A percentile compares a stretch with the other conserved stretches of the same genome.
phyloP scores from a whole-genome alignment of 2,329 filamentous ascomycete species.

The Knoxdaviesia proteae region DNA sequence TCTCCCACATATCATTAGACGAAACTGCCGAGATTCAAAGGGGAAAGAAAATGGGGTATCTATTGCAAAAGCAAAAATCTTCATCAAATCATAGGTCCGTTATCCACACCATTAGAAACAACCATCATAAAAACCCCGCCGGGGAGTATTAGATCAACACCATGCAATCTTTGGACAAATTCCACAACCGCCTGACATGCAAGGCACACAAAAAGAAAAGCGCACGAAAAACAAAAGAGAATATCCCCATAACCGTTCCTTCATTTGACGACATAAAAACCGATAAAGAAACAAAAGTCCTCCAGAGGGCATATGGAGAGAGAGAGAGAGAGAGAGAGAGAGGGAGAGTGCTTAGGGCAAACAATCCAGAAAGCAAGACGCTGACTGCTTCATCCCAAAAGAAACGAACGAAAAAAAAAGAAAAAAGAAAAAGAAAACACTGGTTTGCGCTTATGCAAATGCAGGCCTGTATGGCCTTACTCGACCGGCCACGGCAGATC shows the following conservation, averaged over 20 bases:
- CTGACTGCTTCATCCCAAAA: background rate
- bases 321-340: too few species aligned
- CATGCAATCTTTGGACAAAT: too few species aligned
- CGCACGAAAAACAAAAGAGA: background rate
- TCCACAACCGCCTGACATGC: background rate
- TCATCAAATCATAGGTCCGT: background rate
- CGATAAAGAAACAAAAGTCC: background rate
- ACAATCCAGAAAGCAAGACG: too few species aligned
- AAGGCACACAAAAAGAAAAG: background rate
- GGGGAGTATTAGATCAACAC: background rate
- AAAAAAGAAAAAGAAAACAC: constrained; percentile 3
- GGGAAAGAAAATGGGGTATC: too few species aligned
- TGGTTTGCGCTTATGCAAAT: constrained; percentile 7
- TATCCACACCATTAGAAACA: background rate
- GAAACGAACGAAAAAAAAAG: constrained; percentile 3
- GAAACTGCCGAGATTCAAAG: too few species aligned
- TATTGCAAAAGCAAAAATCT: too few species aligned
- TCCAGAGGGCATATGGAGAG: too few species aligned
- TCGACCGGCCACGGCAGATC: constrained; percentile 29
- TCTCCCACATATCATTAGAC: too few species aligned
- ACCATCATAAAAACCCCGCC: background rate
- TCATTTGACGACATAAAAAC: background rate
- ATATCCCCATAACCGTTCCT: background rate
- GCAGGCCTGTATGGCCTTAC: background rate
- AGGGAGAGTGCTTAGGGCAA: too few species aligned